Base-by-base conservation (phyloP, 257 asterid genomes). In the Petunia secreta region DNA sequence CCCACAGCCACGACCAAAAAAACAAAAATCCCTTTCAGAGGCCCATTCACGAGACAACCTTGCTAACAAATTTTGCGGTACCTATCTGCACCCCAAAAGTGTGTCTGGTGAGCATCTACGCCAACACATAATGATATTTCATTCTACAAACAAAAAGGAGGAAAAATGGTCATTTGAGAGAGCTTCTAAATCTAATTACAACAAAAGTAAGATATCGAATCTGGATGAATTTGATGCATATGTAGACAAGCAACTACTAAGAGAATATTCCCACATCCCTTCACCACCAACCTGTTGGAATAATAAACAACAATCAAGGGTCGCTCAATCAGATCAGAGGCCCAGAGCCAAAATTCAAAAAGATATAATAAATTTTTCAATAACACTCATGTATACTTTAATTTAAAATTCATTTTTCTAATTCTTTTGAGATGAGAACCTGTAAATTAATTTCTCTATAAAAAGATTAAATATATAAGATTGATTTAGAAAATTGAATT, bases 61-160 rank as follows among this genome's bases (percentile, higher is more conserved):
- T 64, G 90, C 89, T 79, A 50, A 58, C 50, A 95, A 13, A 57
- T 63, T 85, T 84, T 93, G 77, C 95, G 86, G 85, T 90, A 89
- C 69, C 86, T 91, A 66, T 91, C 95, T 1, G 98, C 93, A 46
- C 93, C 95, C 87, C 84, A 87, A 69, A 87, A 86, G 41, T 59
- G 40, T 55, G 82, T 83, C 84, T 81, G 90, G 63, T 46, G 85
- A 75, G 15, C 91, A 80, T 91, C 95, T 44, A 41, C 92, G 58
- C 85, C 93, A 4, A 83, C 91, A 73, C 79, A 85, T n/a, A 86
- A 79, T 52, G 90, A 92, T 81, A 89, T 85, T 89, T 89, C 93
- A 63, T 93, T 95, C 98, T 95, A 87, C 78, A 44, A 53, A 81
- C 38, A 60, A 81, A 59, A 46, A 44, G 7, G 1, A 13, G 65